A percentile compares a stretch with the other conserved stretches of the same genome.
phyloP scores from a whole-genome alignment of 257 asterid species.

The Gentiana macrophylla region DNA sequence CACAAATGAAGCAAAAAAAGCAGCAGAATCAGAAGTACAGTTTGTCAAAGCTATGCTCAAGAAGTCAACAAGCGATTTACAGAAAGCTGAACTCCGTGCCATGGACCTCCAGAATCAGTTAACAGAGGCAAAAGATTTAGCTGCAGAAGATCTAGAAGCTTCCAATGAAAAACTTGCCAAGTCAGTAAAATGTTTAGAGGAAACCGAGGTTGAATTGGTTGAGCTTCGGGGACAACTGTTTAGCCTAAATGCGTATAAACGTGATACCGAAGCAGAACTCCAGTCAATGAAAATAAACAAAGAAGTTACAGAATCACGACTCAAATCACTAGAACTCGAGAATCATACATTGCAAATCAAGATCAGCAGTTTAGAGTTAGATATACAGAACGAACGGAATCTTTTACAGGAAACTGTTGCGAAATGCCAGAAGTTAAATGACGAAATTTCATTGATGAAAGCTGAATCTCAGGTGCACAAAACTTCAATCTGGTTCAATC shows the following conservation, averaged over 20 bases:
- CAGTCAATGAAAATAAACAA: conserved; percentile 30
- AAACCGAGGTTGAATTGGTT: conserved; percentile 27
- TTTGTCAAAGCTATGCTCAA: conserved; percentile 25
- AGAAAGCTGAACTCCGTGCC: conserved; percentile 36
- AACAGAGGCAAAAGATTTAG: conserved; percentile 19
- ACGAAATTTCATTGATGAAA: conserved; percentile 40
- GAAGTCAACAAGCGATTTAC: conserved; percentile 29
- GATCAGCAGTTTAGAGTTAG: conserved; percentile 27
- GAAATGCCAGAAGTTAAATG: conserved; percentile 29
- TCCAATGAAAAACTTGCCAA: conserved; percentile 30
- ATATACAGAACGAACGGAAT: conserved; percentile 30
- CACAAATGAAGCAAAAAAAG: conserved; percentile 42
- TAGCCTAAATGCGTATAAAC: conserved; percentile 19
- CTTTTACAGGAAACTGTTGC: conserved; percentile 43
- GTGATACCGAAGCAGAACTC: conserved; percentile 25
- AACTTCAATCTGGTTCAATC: conserved; percentile 31
- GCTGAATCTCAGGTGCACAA: conserved; percentile 33
- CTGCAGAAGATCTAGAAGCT: conserved; percentile 22
- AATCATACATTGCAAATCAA: conserved; percentile 32
- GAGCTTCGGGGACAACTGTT: conserved; percentile 31
- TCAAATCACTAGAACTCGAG: conserved; percentile 29
- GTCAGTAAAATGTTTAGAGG: conserved; percentile 31
- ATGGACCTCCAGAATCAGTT: conserved; percentile 31
- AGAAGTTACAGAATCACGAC: conserved; percentile 35
- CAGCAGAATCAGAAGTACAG: conserved; percentile 31